Evolutionary conservation across 1,139 yeast species (phyloP).

Genomic region (Scheffersomyces parashehatae): DNA sequence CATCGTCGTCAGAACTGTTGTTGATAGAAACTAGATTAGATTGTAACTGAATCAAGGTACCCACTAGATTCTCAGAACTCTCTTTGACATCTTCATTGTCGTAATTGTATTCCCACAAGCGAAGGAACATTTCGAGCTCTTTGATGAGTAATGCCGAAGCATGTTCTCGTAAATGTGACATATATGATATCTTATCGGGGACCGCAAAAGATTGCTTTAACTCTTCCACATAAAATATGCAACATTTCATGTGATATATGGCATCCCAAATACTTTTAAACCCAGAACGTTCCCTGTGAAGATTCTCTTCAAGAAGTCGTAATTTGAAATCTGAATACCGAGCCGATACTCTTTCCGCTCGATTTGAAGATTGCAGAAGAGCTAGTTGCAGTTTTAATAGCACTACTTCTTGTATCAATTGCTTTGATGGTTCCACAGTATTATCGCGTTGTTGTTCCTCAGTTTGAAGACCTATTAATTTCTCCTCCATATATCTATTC

Average conservation of each 20-base stretch:
- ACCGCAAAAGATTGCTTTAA: too few species aligned
- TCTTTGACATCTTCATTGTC: neutral
- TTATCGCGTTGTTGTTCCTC: neutral
- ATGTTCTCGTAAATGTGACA: neutral
- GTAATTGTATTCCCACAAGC: conserved; percentile 4
- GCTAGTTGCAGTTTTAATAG: neutral
- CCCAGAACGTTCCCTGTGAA: too few species aligned
- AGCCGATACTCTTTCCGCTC: neutral
- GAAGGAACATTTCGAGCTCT: neutral
- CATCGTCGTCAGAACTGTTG: too few species aligned
- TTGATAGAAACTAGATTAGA: too few species aligned
- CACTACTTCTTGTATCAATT: neutral
- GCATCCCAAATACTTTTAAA: too few species aligned
- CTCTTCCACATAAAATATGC: too few species aligned
- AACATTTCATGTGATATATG: too few species aligned
- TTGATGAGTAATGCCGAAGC: neutral
- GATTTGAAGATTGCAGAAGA: neutral
- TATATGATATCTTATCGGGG: too few species aligned
- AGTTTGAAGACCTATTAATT: conserved; percentile 8
- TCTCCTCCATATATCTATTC: conserved; percentile 27
- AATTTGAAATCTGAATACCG: neutral
- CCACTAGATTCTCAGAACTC: too few species aligned
- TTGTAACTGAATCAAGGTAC: too few species aligned
- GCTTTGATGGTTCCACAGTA: neutral
- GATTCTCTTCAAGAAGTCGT: too few species aligned